Evolutionary conservation across 2,329 filamentous ascomycete species (phyloP).

Genomic region (Trichoderma endophyticum): DNA sequence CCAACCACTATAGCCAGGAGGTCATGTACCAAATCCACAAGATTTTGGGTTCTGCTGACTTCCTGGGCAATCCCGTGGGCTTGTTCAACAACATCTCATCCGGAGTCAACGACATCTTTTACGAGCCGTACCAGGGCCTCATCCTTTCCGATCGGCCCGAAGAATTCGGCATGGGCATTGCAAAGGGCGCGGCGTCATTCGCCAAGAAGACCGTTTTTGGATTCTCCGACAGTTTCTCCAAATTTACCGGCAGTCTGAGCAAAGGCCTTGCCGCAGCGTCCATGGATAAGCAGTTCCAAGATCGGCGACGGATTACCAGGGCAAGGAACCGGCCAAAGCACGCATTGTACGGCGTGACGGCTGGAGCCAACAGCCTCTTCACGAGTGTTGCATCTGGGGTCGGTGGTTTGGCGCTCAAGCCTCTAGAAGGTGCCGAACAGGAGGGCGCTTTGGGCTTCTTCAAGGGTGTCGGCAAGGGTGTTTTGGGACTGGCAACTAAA

Average conservation of each 20-base stretch:
- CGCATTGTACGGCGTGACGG: slow-evolving; percentile 91
- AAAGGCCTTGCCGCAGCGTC: slow-evolving; percentile 95
- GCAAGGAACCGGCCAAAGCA: slow-evolving; percentile 95
- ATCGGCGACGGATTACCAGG: slow-evolving; percentile 87
- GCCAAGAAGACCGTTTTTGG: slow-evolving; percentile 99
- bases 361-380: slow-evolving; percentile 91
- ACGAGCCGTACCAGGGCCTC: slow-evolving; percentile 96
- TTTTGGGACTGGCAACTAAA: slow-evolving; percentile 93
- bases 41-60: slow-evolving; percentile 94
- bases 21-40: slow-evolving; percentile 95
- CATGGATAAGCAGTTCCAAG: slow-evolving; percentile 97
- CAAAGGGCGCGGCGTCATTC: slow-evolving; percentile 93
- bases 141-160: slow-evolving; percentile 95
- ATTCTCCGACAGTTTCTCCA: slow-evolving; percentile 94
- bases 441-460: slow-evolving; percentile 93
- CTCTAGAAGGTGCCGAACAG: slow-evolving; percentile 91
- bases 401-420: slow-evolving; percentile 87
- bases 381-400: slow-evolving; percentile 91
- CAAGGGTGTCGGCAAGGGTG: slow-evolving; percentile 94
- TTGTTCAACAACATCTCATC: slow-evolving; percentile 98
- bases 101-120: slow-evolving; percentile 96
- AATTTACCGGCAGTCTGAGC: slow-evolving; percentile 94
- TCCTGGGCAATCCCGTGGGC: slow-evolving; percentile 94
- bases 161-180: slow-evolving; percentile 90
- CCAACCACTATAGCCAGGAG: slow-evolving; percentile 95